phyloP scores from a whole-genome alignment of 192 early-diverging fungal genomes.

The Podila epicladia region DNA sequence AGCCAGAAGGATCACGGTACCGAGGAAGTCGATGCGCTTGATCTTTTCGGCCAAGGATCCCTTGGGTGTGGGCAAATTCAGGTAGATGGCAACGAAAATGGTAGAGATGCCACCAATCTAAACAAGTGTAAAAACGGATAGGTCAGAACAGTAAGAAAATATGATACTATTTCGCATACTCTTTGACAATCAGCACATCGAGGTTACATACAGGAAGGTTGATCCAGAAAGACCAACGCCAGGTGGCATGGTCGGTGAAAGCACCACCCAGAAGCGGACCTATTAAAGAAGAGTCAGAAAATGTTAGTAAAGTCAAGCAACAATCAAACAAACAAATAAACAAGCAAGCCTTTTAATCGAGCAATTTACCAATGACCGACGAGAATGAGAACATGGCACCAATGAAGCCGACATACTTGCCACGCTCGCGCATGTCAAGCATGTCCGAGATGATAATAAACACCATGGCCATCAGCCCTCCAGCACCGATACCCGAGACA shows the following conservation, averaged over 20 bases:
- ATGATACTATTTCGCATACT: no score
- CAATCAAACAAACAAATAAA: no score
- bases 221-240: slow-evolving; percentile 79
- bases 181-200: no score
- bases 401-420: slow-evolving; percentile 71
- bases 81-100: slow-evolving; percentile 46
- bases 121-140: no score
- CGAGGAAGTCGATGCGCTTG: slow-evolving; percentile 67
- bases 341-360: no score
- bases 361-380: slow-evolving; percentile 58
- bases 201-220: slow-evolving; percentile 40
- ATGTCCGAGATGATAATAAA: slow-evolving; percentile 77
- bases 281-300: no score
- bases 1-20: slow-evolving; percentile 60
- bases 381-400: slow-evolving; percentile 65
- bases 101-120: slow-evolving; percentile 35
- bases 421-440: slow-evolving; percentile 66
- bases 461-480: slow-evolving; percentile 63
- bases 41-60: slow-evolving; percentile 62
- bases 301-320: no score
- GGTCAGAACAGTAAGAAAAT: no score
- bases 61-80: slow-evolving; percentile 55
- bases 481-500: slow-evolving; percentile 77
- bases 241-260: slow-evolving; percentile 68
- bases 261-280: slow-evolving; percentile 71